Conservation (phyloP, 139 green algal species). For the Spirogloea muscicola region DNA sequence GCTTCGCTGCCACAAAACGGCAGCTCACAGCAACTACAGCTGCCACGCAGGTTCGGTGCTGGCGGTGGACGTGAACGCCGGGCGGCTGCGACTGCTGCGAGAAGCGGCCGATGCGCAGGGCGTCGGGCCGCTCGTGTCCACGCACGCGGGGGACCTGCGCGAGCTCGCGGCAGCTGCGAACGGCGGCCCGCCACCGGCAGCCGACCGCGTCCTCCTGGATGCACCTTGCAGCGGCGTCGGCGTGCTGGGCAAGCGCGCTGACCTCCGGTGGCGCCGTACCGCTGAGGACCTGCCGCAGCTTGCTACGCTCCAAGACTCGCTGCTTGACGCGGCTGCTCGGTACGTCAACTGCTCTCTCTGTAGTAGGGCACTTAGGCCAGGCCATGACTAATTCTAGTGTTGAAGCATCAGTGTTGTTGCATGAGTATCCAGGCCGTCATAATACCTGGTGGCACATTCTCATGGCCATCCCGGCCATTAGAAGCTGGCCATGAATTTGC, state of each 20-base stretch:
- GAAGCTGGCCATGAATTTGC: background rate
- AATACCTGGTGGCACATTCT: too few species aligned
- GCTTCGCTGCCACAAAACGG: too few species aligned
- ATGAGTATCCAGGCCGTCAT: too few species aligned
- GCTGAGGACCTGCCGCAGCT: constrained; percentile 60
- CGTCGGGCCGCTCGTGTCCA: constrained; percentile 4
- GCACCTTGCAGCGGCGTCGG: constrained; percentile 83
- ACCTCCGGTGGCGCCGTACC: constrained; percentile 78
- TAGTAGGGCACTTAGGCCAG: background rate
- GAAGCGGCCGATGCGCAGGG: constrained; percentile 27
- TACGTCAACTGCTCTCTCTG: background rate
- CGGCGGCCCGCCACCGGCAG: too few species aligned
- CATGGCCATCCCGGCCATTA: too few species aligned
- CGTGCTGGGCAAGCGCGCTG: constrained; percentile 78
- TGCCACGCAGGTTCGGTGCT: constrained; percentile 13
- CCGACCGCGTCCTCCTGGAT: constrained; percentile 76
- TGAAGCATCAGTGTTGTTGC: background rate
- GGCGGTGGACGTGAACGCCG: constrained; percentile 41
- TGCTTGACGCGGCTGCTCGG: constrained; percentile 66
- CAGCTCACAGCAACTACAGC: too few species aligned
- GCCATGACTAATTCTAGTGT: background rate
- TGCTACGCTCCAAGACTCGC: constrained; percentile 53
- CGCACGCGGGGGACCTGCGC: constrained; percentile 8
- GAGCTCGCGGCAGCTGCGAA: constrained; percentile 18
- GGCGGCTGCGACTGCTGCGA: constrained; percentile 19